A percentile compares a stretch with the other conserved stretches of the same genome.
These are phyloP conservation scores for Umbelopsis sp. DNA, from an alignment of 371 early-diverging fungal species.

Conservation along the genomic window DNA sequence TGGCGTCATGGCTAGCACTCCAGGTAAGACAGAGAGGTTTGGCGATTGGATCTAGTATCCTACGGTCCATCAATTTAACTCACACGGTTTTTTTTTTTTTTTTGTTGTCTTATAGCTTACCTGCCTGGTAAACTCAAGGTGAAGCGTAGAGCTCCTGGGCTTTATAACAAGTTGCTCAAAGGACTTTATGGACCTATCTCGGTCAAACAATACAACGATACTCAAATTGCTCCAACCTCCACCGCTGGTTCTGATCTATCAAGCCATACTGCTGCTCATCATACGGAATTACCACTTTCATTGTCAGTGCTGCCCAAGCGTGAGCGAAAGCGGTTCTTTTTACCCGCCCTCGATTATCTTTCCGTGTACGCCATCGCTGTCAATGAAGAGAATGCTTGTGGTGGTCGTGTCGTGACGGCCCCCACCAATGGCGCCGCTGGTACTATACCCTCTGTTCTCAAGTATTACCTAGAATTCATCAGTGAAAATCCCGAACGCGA, in stretches of 20 bases:
- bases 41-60: too few relatives aligned
- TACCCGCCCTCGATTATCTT: slow-evolving; percentile 88
- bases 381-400: slow-evolving; percentile 97
- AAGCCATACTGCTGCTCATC: neutral
- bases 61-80: too few relatives aligned
- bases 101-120: slow-evolving; percentile 25
- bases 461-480: slow-evolving; percentile 93
- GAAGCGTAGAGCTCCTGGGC: slow-evolving; percentile 84
- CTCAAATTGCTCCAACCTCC: slow-evolving; percentile 29
- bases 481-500: slow-evolving; percentile 87
- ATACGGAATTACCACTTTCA: slow-evolving; percentile 31
- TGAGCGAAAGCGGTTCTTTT: slow-evolving; percentile 48
- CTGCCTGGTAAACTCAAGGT: slow-evolving; percentile 89
- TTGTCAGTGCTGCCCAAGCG: slow-evolving; percentile 46
- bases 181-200: slow-evolving; percentile 67
- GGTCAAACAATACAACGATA: slow-evolving; percentile 28
- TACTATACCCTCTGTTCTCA: slow-evolving; percentile 93
- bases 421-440: slow-evolving; percentile 96
- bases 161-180: slow-evolving; percentile 84
- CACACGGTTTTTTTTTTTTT: neutral
- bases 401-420: slow-evolving; percentile 92
- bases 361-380: slow-evolving; percentile 96
- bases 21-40: slow-evolving; percentile 25
- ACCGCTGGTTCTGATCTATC: slow-evolving; percentile 17
- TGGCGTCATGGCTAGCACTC: slow-evolving; percentile 56